Base-by-base conservation (phyloP, 1,284 basidiomycete genomes). In the Melampsora americana region DNA sequence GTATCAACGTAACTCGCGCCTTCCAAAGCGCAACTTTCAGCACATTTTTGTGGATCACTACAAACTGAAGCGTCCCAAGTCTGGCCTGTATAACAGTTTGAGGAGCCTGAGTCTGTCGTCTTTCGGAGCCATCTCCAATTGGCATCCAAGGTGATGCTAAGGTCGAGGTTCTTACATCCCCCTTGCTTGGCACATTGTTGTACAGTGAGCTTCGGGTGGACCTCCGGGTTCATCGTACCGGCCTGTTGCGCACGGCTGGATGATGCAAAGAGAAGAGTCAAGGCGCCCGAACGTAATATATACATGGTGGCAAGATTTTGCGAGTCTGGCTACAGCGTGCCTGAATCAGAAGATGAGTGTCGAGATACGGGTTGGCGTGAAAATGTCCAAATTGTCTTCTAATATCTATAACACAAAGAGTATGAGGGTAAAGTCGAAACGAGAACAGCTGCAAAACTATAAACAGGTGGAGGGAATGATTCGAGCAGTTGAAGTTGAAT, bases 31-130 rank as follows among this genome's bases (percentile, higher is more conserved):
- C 70, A 73, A 53, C 53, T 73, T 53, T 50, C 26, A 5, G 70
- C 32, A 66, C 70, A 73, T 18, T 39, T 11, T 20, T 26, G n/a
- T n/a, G n/a, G n/a, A n/a, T n/a, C n/a, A n/a, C n/a, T n/a, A n/a
- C n/a, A n/a, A n/a, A n/a, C 50, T 5, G 46, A 0, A n/a, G n/a
- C n/a, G 28, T 66, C 62, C 70, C 70, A 73, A 18, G 26, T 16
- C 42, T 66, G 64, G 0, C 70, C 70, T 2, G 61, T 73, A 48
- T 73, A 73, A 35, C 70, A 73, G 48, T 73, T 73, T n/a, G n/a
- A n/a, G n/a, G n/a, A n/a, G n/a, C 62, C 66, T 56, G n/a, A 53
- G 39, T 12, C 44, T 35, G 3, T 39, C 53, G 1, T 5, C 32
- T 50, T 30, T 16, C 32, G 62, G 14, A 48, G 1, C 70, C 70